phyloP scores from a whole-genome alignment of 1,139 yeast species.

The Blastobotrys elegans region DNA sequence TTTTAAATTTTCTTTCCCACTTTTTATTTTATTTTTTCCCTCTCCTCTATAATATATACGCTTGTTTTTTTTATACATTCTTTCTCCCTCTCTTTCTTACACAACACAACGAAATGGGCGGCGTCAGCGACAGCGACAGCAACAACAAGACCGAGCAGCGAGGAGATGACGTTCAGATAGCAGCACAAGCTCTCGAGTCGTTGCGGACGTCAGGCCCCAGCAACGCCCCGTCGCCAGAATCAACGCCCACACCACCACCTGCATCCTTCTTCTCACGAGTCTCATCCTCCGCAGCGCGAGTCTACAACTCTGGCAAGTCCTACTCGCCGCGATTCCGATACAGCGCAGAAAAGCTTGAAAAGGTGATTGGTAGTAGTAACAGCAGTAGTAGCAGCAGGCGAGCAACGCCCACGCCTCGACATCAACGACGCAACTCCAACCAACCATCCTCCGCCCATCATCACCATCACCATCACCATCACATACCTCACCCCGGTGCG shows the following conservation, averaged over 20 bases:
- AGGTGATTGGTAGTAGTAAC: slow-evolving; percentile 41
- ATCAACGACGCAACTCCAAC: neutral
- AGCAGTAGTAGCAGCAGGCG: too few relatives aligned
- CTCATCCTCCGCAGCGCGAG: slow-evolving; percentile 54
- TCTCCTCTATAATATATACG: neutral
- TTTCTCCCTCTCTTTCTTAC: neutral
- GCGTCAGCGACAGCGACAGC: neutral
- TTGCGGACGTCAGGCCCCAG: slow-evolving; percentile 13
- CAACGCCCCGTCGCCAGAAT: slow-evolving; percentile 12
- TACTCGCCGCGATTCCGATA: slow-evolving; percentile 55
- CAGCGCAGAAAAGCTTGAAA: slow-evolving; percentile 63
- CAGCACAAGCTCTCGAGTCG: slow-evolving; percentile 16
- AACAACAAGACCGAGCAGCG: neutral
- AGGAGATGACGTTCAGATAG: slow-evolving; percentile 14
- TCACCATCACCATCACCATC: slow-evolving; percentile 7
- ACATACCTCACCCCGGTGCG: slow-evolving; percentile 1
- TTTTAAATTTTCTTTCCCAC: neutral
- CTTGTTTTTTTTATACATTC: neutral
- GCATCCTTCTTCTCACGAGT: slow-evolving; percentile 19
- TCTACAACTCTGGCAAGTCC: slow-evolving; percentile 53
- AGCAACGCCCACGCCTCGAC: neutral
- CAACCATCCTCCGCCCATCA: neutral
- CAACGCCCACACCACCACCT: slow-evolving; percentile 1
- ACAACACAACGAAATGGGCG: neutral
- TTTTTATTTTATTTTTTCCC: neutral